phyloP scores from a whole-genome alignment of 2,329 filamentous ascomycete species.

The Aureobasidium melanogenum region DNA sequence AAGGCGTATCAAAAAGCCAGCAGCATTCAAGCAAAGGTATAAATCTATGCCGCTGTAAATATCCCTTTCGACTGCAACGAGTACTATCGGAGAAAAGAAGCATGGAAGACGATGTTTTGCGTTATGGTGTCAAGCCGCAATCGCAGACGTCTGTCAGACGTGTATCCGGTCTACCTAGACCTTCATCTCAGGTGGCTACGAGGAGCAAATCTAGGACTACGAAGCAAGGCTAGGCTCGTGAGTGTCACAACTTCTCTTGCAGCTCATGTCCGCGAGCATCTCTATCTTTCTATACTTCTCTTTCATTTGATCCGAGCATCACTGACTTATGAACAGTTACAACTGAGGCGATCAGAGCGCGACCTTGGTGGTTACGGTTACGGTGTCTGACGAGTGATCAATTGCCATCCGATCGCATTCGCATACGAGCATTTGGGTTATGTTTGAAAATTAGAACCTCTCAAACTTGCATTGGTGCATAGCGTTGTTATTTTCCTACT shows the following conservation, averaged over 20 bases:
- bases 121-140: not conserved
- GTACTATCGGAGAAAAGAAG: not conserved
- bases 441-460: not conserved
- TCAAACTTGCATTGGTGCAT: not conserved
- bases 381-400: not conserved
- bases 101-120: not conserved
- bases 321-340: not conserved
- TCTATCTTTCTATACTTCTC: not conserved
- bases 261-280: not conserved
- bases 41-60: not conserved
- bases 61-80: not conserved
- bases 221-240: not conserved
- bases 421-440: not conserved
- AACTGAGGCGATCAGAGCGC: not conserved
- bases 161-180: not conserved
- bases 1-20: constrained; percentile 12
- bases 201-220: not conserved
- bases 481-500: not conserved
- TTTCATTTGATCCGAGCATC: too few species aligned
- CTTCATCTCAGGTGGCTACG: not conserved
- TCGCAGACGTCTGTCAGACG: too few species aligned
- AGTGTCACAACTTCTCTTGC: constrained; percentile 8
- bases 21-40: constrained; percentile 17
- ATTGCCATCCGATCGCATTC: not conserved
- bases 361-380: constrained; percentile 10